phyloP scores from a whole-genome alignment of 73 alveolate species.

The Tetrahymena malaccensis region DNA sequence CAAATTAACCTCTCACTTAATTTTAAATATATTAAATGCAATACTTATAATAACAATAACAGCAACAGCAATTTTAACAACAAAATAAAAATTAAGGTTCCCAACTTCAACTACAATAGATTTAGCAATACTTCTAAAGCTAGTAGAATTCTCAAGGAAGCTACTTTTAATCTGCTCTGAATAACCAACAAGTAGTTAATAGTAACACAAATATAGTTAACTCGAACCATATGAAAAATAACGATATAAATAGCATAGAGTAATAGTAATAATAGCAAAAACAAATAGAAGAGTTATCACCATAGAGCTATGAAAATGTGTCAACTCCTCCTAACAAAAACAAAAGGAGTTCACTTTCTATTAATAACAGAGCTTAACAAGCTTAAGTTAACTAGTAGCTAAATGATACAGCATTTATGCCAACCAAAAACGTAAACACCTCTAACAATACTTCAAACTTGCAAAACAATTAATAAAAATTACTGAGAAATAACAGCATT shows the following conservation, averaged over 20 bases:
- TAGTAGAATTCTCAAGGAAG: not conserved
- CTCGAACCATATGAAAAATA: not conserved
- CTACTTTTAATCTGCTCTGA: not conserved
- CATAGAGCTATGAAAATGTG: not conserved
- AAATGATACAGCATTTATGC: not conserved
- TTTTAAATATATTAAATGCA: not conserved
- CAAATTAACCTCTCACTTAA: not conserved
- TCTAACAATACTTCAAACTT: not conserved
- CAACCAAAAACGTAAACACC: not conserved
- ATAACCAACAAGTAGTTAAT: not conserved
- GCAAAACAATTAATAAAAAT: not conserved
- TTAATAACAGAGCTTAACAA: not conserved
- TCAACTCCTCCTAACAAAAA: not conserved
- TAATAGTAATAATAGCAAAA: not conserved
- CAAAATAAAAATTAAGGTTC: not conserved
- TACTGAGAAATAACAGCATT: not conserved
- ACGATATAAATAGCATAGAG: not conserved
- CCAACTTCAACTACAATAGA: not conserved
- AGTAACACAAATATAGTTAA: not conserved
- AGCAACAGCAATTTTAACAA: not conserved
- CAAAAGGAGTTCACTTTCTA: not conserved
- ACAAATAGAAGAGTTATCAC: not conserved
- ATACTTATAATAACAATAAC: not conserved
- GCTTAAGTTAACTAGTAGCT: not conserved
- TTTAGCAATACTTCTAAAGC: not conserved